Conservation (phyloP, 2,329 filamentous ascomycete species). For the Cladosporium colombiae region DNA sequence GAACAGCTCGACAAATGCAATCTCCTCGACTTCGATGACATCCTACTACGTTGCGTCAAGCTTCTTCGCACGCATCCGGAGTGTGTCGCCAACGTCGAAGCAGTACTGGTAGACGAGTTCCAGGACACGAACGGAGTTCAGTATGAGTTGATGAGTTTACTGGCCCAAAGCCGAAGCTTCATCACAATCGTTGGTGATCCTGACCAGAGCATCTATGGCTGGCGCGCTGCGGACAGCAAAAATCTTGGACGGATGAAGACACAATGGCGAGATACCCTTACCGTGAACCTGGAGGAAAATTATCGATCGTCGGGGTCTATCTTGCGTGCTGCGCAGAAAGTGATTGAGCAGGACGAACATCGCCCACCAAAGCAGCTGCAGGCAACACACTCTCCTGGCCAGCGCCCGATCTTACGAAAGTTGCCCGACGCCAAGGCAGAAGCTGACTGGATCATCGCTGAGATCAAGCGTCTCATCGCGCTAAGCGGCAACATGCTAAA, state of each 20-base stretch:
- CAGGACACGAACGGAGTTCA: constrained; percentile 96
- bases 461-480: constrained; percentile 70
- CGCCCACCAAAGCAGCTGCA: constrained; percentile 78
- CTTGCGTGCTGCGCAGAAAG: constrained; percentile 72
- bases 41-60: constrained; percentile 80
- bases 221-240: constrained; percentile 86
- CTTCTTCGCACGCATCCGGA: constrained; percentile 71
- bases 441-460: constrained; percentile 83
- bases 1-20: constrained; percentile 72
- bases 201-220: constrained; percentile 97
- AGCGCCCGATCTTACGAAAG: constrained; percentile 76
- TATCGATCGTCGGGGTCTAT: constrained; percentile 90
- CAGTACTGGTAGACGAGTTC: constrained; percentile 94
- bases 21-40: constrained; percentile 89
- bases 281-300: constrained; percentile 87
- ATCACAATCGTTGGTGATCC: constrained; percentile 96
- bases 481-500: constrained; percentile 74
- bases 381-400: constrained; percentile 77
- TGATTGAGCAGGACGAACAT: constrained; percentile 86
- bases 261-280: constrained; percentile 75
- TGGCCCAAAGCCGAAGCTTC: constrained; percentile 70
- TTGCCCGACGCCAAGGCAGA: constrained; percentile 71
- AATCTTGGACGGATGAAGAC: constrained; percentile 78
- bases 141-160: constrained; percentile 88
- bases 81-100: constrained; percentile 86